Evolutionary conservation across 2,329 filamentous ascomycete genomes (phyloP).

Genomic region (Venturia effusa): DNA sequence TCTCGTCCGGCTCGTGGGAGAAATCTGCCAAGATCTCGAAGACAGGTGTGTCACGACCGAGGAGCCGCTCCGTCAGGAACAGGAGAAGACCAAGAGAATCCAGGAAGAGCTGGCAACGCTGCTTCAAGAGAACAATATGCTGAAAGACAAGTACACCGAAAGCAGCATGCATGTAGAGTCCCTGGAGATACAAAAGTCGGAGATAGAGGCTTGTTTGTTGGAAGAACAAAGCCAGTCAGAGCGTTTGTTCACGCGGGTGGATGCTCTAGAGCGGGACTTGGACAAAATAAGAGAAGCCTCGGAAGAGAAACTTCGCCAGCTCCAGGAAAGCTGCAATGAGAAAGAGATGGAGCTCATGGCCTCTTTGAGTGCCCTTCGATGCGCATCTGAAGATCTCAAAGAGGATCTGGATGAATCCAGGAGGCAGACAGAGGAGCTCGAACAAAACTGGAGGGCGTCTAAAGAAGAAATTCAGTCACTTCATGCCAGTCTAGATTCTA

Average conservation of each 20-base stretch:
- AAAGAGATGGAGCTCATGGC: background rate
- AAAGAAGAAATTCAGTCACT: background rate
- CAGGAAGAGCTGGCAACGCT: background rate
- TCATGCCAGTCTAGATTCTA: background rate
- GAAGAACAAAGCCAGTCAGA: background rate
- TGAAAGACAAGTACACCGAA: background rate
- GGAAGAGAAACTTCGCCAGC: background rate
- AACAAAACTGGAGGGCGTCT: background rate
- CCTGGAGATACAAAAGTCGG: background rate
- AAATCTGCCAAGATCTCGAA: slow-evolving; percentile 47
- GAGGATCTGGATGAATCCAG: background rate
- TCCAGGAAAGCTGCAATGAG: background rate
- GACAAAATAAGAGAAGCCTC: background rate
- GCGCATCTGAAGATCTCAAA: background rate
- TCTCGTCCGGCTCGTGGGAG: slow-evolving; percentile 38
- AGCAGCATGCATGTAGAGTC: slow-evolving; percentile 3
- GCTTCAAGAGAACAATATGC: background rate
- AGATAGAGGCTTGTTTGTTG: background rate
- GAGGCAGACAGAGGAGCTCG: background rate
- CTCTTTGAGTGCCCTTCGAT: background rate
- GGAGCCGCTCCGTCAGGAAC: slow-evolving; percentile 39
- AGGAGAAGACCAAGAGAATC: slow-evolving; percentile 24
- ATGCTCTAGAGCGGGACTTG: background rate
- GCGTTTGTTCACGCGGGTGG: background rate
- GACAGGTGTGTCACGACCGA: slow-evolving; percentile 44